phyloP scores from a whole-genome alignment of 2,329 filamentous ascomycete species.

The Myriosclerotinia duriaeana region DNA sequence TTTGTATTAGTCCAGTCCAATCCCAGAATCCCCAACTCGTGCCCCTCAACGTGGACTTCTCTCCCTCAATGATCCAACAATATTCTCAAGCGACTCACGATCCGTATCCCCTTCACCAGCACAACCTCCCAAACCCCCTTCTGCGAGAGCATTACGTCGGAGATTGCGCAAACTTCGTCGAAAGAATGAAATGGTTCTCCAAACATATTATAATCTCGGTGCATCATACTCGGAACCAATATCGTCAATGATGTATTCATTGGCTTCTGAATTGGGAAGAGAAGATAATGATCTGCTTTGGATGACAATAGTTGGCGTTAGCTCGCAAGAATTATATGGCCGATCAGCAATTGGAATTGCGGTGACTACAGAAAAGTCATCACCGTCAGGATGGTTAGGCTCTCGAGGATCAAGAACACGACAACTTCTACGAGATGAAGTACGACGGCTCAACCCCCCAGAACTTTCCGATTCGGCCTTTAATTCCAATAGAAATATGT shows the following conservation, averaged over 20 bases:
- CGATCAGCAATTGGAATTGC: slow-evolving; percentile 79
- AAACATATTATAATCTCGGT: slow-evolving; percentile 81
- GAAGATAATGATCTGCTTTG: slow-evolving; percentile 97
- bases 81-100: slow-evolving; percentile 45
- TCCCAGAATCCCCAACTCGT: slow-evolving; percentile 62
- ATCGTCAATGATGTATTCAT: slow-evolving; percentile 88
- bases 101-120: slow-evolving; percentile 53
- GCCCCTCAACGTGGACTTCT: slow-evolving; percentile 61
- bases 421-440: slow-evolving; percentile 86
- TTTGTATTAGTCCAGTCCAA: slow-evolving; percentile 57
- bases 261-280: slow-evolving; percentile 90
- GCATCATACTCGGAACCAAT: slow-evolving; percentile 93
- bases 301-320: slow-evolving; percentile 91
- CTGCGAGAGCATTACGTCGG: slow-evolving; percentile 68
- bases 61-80: slow-evolving; percentile 51
- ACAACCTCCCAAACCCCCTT: slow-evolving; percentile 61
- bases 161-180: slow-evolving; percentile 72
- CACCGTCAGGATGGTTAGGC: slow-evolving; percentile 73
- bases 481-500: slow-evolving; percentile 57
- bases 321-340: slow-evolving; percentile 89
- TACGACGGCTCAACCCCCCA: slow-evolving; percentile 85
- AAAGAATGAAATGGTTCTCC: slow-evolving; percentile 73
- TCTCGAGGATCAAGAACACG: slow-evolving; percentile 80
- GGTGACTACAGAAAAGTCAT: slow-evolving; percentile 56
- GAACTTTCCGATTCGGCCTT: slow-evolving; percentile 56